Base-by-base conservation (phyloP, 1,139 yeast genomes). In the Geotrichum reessii region DNA sequence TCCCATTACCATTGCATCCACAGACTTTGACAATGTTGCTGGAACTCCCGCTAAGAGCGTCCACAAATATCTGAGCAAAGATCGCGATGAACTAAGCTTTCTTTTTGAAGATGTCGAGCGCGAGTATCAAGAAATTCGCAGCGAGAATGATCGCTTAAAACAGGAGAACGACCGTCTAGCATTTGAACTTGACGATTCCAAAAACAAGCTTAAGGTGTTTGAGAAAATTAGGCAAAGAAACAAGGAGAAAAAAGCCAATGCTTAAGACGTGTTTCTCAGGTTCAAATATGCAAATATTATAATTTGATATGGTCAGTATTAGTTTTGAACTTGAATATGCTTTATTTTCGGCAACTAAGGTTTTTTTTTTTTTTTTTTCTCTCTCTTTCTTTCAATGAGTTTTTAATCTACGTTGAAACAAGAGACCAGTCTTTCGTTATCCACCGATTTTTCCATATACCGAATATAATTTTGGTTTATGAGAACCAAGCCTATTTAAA, bases 31-130 rank as follows among this genome's bases (percentile, higher is more conserved):
- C 17, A 6, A 37, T 37, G 42, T 37, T 6, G 42, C 17, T 14
- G 42, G 19, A 14, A 37, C 42, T n/a, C 42, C 42, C n/a, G 17
- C 54, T 14, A 52, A 52, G 31, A 50, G 53, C 42, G 54, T 52
- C 9, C 54, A 52, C 42, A 42, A 52, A 22, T 52, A 52, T 27
- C 49, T 52, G n/a, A 17, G 17, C 31, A 31, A 27, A 48, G 54
- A 52, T 12, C 48, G 54, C 12, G 54, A 52, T 25, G 54, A 52
- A 14, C 25, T 52, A 6, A 33, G 49, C n/a, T 47, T 25, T 8
- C 24, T 52, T 3, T 42, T 52, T 27, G 25, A 24, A 42, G 54
- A 52, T 14, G 3, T 52, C 25, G 54, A 52, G 40, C 44, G 46
- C 27, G 54, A 52, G 42, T 27, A 25, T 19, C 8, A 25, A 19